Percentiles rank a stretch among this genome's conserved stretches.
phyloP scores from a whole-genome alignment of 2,329 filamentous ascomycete species.

The Fusarium setosum region DNA sequence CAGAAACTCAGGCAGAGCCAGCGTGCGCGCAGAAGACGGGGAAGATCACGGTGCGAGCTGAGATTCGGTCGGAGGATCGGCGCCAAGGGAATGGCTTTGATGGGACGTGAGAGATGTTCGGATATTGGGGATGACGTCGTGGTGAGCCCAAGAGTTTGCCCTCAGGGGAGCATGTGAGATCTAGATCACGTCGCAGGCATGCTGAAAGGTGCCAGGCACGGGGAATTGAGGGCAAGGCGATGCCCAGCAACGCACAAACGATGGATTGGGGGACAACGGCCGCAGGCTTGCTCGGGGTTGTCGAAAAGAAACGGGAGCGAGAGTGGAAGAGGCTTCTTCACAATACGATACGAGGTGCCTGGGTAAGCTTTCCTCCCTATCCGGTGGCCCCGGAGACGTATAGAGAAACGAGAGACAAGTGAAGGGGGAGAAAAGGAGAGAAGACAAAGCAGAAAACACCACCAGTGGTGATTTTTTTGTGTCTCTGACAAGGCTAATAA shows the following conservation, averaged over 20 bases:
- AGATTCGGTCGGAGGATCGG: slow-evolving; percentile 26
- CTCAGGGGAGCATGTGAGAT: slow-evolving; percentile 30
- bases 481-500: slow-evolving; percentile 11
- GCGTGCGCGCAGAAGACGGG: neutral
- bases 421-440: slow-evolving; percentile 1
- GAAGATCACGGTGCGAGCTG: slow-evolving; percentile 26
- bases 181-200: slow-evolving; percentile 40
- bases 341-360: slow-evolving; percentile 27
- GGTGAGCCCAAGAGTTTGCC: slow-evolving; percentile 28
- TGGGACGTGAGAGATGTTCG: slow-evolving; percentile 14
- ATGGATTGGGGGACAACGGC: slow-evolving; percentile 1
- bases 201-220: slow-evolving; percentile 34
- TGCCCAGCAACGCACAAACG: slow-evolving; percentile 15
- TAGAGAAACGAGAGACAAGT: slow-evolving; percentile 32
- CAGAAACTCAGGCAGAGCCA: slow-evolving; percentile 6
- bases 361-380: slow-evolving; percentile 11
- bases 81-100: slow-evolving; percentile 29
- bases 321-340: slow-evolving; percentile 20
- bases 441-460: slow-evolving; percentile 10
- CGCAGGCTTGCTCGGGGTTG: neutral
- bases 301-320: slow-evolving; percentile 9
- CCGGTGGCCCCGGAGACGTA: slow-evolving; percentile 30
- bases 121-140: slow-evolving; percentile 35
- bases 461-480: slow-evolving; percentile 32
- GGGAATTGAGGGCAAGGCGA: slow-evolving; percentile 22